A percentile compares a stretch with the other conserved stretches of the same genome.
Conservation (phyloP, 495 filamentous ascomycete species). For the Pseudoneurospora amorphoporcata region DNA sequence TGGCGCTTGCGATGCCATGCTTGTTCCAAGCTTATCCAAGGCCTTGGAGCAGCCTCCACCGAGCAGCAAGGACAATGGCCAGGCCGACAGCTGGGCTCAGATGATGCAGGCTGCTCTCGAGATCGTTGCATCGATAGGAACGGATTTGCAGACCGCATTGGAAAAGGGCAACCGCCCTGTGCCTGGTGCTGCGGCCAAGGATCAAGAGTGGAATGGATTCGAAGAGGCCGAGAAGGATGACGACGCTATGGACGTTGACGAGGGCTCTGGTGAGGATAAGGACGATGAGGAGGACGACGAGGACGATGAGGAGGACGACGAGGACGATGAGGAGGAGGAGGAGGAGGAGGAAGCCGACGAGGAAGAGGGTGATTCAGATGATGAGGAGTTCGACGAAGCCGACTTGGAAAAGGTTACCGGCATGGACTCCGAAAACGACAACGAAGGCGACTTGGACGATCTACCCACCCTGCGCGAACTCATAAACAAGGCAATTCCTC, state of each 20-base stretch:
- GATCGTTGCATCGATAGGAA: slow-evolving; percentile 49
- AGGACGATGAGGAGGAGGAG: slow-evolving; percentile 20
- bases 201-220: slow-evolving; percentile 21
- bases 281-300: slow-evolving; percentile 25
- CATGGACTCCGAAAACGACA: slow-evolving; percentile 28
- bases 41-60: slow-evolving; percentile 24
- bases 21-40: slow-evolving; percentile 33
- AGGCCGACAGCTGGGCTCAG: slow-evolving; percentile 18
- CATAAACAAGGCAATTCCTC: slow-evolving; percentile 38
- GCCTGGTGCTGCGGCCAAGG: slow-evolving; percentile 4
- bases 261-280: slow-evolving; percentile 24
- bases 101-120: slow-evolving; percentile 42
- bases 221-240: slow-evolving; percentile 23
- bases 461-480: slow-evolving; percentile 38
- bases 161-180: slow-evolving; percentile 25
- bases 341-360: slow-evolving; percentile 7
- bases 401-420: slow-evolving; percentile 51
- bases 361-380: slow-evolving; percentile 24
- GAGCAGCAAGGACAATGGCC: slow-evolving; percentile 16
- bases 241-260: slow-evolving; percentile 20
- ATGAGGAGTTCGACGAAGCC: slow-evolving; percentile 25
- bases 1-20: slow-evolving; percentile 35
- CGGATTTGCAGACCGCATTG: slow-evolving; percentile 37
- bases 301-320: slow-evolving; percentile 22
- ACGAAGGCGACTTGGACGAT: slow-evolving; percentile 27